Percentiles rank a stretch among this genome's conserved stretches.
These are phyloP conservation scores for Chlamydomonas incerta DNA, from an alignment of 139 green algal species.

Conservation along the genomic window DNA sequence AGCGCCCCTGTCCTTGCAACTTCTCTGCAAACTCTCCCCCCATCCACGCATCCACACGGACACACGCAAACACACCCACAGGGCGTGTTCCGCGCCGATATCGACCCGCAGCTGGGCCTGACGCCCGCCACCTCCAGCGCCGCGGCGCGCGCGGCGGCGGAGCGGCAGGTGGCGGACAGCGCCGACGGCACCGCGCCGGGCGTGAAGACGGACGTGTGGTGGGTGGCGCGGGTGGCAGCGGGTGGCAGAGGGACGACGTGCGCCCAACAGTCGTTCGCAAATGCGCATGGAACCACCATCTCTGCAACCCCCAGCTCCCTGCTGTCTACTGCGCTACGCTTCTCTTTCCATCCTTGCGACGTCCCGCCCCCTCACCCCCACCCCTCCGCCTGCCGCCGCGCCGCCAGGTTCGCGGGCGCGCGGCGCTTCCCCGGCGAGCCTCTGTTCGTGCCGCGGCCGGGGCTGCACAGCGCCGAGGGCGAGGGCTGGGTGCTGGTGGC, in stretches of 20 bases:
- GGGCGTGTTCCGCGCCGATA: neutral
- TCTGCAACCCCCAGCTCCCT: too few species aligned
- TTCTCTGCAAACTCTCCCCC: too few species aligned
- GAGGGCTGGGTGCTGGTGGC: slow-evolving; percentile 80
- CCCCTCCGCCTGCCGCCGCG: too few species aligned
- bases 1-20: too few species aligned
- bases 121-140: neutral
- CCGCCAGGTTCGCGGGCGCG: slow-evolving; percentile 40
- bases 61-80: neutral
- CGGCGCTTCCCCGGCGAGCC: slow-evolving; percentile 72
- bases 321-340: too few species aligned
- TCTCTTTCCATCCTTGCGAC: too few species aligned
- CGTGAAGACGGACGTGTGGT: slow-evolving; percentile 44
- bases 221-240: neutral
- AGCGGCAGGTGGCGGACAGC: neutral
- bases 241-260: neutral
- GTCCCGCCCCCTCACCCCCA: neutral
- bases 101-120: neutral
- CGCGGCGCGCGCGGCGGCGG: neutral
- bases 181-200: neutral
- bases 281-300: too few species aligned
- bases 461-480: slow-evolving; percentile 54
- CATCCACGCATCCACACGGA: too few species aligned
- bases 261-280: too few species aligned
- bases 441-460: slow-evolving; percentile 73